A percentile compares a stretch with the other conserved stretches of the same genome.
phyloP scores from a whole-genome alignment of 108 stramenopile species.

The Pseudonitzschia multistriata region DNA sequence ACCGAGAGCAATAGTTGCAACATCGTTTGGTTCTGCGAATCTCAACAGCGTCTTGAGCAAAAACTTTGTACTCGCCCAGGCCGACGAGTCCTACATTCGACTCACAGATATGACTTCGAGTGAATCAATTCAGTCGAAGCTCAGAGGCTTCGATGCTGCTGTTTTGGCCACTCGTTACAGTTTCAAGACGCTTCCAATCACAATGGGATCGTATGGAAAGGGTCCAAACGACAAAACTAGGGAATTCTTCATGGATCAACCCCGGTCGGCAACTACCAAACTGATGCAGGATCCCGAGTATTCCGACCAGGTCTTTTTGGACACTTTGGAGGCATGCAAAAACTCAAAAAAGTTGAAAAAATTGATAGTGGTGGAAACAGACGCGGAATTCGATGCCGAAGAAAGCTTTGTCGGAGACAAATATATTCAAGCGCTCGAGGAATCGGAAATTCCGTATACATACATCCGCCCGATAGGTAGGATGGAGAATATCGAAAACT shows the following conservation, averaged over 20 bases:
- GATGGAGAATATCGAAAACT: constrained; percentile 46
- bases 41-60: constrained; percentile 58
- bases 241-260: constrained; percentile 75
- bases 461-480: constrained; percentile 47
- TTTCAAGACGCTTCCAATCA: constrained; percentile 57
- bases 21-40: constrained; percentile 41
- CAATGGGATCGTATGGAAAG: constrained; percentile 62
- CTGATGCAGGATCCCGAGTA: constrained; percentile 23
- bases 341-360: constrained; percentile 46
- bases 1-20: constrained; percentile 61
- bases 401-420: constrained; percentile 14
- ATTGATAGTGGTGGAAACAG: constrained; percentile 63
- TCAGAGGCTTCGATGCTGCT: constrained; percentile 60
- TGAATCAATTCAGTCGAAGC: constrained; percentile 43
- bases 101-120: constrained; percentile 52
- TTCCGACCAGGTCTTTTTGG: constrained; percentile 36
- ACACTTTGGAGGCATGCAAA: constrained; percentile 51
- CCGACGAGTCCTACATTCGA: constrained; percentile 66
- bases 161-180: constrained; percentile 57
- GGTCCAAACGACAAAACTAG: constrained; percentile 74
- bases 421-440: constrained; percentile 48
- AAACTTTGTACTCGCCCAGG: constrained; percentile 66
- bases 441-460: constrained; percentile 54
- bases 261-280: constrained; percentile 22
- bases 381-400: constrained; percentile 30